A percentile compares a stretch with the other conserved stretches of the same genome.
Evolutionary conservation across 148 eudicot genomes (phyloP).

Genomic region (Amaranthus palmeri): DNA sequence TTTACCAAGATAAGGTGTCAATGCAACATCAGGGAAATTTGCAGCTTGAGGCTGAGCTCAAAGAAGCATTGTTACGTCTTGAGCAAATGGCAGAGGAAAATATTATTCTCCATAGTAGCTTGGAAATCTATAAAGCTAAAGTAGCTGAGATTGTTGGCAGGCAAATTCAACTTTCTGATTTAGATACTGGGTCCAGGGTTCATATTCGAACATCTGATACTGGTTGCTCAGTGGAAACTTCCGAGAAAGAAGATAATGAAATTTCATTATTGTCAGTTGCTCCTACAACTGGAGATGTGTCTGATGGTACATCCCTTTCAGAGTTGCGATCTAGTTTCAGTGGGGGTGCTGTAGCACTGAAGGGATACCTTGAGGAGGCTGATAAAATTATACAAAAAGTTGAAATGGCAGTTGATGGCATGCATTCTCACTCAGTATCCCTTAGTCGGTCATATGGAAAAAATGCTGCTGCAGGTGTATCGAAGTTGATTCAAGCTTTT

Average conservation of each 20-base stretch:
- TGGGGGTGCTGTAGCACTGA: constrained; percentile 35
- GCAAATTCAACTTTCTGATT: constrained; percentile 26
- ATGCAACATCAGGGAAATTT: constrained; percentile 35
- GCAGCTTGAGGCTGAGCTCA: constrained; percentile 49
- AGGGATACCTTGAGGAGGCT: constrained; percentile 53
- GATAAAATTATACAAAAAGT: constrained; percentile 44
- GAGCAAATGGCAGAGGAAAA: constrained; percentile 60
- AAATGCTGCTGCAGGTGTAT: constrained; percentile 52
- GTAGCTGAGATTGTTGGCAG: constrained; percentile 28
- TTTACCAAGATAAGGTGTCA: constrained; percentile 41
- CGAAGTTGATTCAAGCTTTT: constrained; percentile 81
- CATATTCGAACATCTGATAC: constrained; percentile 18
- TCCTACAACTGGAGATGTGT: constrained; percentile 16
- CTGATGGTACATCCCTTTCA: constrained; percentile 14
- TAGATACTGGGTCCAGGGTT: constrained; percentile 21
- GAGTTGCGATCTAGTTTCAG: constrained; percentile 27
- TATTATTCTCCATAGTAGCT: constrained; percentile 34
- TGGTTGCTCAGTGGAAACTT: constrained; percentile 16
- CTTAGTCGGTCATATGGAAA: constrained; percentile 42
- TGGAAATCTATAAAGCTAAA: constrained; percentile 40
- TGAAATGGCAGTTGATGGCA: constrained; percentile 51
- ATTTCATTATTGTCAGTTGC: constrained; percentile 1
- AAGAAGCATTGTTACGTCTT: constrained; percentile 46
- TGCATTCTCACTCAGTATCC: constrained; percentile 47
- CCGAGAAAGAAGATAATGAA: constrained; percentile 17